Percentiles rank a stretch among this genome's conserved stretches.
Evolutionary conservation across 495 filamentous ascomycete genomes (phyloP).

Genomic region (Amphirosellinia nigrospora): DNA sequence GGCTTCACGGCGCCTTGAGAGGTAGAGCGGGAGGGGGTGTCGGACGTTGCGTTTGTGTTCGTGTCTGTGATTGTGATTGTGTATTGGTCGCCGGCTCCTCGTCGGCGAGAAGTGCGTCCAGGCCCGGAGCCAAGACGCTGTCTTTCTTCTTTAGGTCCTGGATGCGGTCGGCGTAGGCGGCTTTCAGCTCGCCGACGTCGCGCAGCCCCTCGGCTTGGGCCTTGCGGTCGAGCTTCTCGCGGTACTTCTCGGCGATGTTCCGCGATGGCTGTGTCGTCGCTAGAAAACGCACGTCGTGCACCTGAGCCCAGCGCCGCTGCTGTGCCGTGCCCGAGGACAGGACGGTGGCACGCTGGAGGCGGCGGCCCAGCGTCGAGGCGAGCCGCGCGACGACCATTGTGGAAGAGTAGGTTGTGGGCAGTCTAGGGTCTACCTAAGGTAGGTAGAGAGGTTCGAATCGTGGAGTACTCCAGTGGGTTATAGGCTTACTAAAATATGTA

Average conservation of each 20-base stretch:
- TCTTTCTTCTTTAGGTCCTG: conserved; percentile 65
- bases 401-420: neutral
- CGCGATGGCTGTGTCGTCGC: conserved; percentile 64
- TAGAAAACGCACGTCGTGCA: conserved; percentile 90
- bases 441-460: neutral
- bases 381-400: conserved; percentile 42
- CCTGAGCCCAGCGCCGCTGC: conserved; percentile 88
- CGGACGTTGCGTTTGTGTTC: conserved; percentile 42
- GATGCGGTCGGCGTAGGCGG: conserved; percentile 85
- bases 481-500: neutral
- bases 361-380: conserved; percentile 21
- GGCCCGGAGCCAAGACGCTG: conserved; percentile 45
- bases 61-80: neutral
- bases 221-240: conserved; percentile 82
- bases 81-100: conserved; percentile 10
- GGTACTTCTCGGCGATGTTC: conserved; percentile 81
- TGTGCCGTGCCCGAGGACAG: conserved; percentile 37
- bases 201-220: conserved; percentile 78
- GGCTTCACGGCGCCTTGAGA: conserved; percentile 70
- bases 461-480: neutral
- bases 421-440: too few relatives aligned
- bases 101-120: conserved; percentile 53
- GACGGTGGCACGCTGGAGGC: conserved; percentile 23
- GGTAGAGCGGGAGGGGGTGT: conserved; percentile 40
- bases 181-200: conserved; percentile 76